Evolutionary conservation across 352 stramenopile genomes (phyloP), one percentile per base, ranked within the genome.

Genomic region (Pythium grandisporangium): DNA sequence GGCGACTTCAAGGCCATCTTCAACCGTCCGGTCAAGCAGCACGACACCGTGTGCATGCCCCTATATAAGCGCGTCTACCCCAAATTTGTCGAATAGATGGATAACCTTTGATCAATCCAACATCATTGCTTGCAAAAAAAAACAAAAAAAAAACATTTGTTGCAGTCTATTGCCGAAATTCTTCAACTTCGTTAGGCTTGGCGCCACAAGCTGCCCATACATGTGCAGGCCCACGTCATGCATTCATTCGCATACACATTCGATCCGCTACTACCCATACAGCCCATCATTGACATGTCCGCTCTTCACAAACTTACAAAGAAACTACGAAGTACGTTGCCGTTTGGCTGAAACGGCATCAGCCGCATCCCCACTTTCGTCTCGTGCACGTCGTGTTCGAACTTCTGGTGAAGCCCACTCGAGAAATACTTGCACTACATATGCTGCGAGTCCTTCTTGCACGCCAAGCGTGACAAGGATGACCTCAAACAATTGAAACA

Each of bases 21-120:
- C 75, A 98, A 98, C 74, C 96, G 97, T 57, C 91, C 90, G 40
- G 96, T 99, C 58, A 98, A 98, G 72, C 94, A 99, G 65, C 94
- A 99, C 66, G 97, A 99, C 70, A 99, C 95, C 2, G 94, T 99
- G 6, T 98, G 95, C 62, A 69, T 99, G 51, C 84, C 95, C 40
- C 68, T 99, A 51, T 99, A 99, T 84, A 99, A 99, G 76, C 83
- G 97, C 43, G 87, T 99, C 16, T 99, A 97, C 68, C 97, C 97
- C 37, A 99, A 98, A 70, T 98, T 88, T 53, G 72, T 83, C 51
- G 80, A 70, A 62, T 79, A 53, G 51, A 58, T 52, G 10, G n/a
- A n/a, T n/a, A n/a, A n/a, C n/a, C n/a, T n/a, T n/a, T n/a, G n/a
- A n/a, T n/a, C n/a, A n/a, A n/a, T n/a, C n/a, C n/a, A n/a, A n/a